phyloP scores from a whole-genome alignment of 2,329 filamentous ascomycete species.

The Alternaria infectoria region DNA sequence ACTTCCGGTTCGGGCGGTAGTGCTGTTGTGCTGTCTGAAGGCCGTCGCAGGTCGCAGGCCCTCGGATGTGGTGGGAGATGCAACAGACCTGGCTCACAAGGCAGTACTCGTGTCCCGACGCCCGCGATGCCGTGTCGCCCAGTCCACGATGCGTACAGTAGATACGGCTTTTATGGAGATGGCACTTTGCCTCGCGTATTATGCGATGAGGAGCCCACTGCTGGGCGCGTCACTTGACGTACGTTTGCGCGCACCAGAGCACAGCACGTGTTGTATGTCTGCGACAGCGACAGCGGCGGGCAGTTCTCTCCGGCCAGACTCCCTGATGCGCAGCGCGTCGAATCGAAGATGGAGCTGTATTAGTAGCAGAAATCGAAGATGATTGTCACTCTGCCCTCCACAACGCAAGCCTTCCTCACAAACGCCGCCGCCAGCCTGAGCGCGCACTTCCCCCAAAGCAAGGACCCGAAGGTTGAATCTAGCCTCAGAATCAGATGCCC shows the following conservation, averaged over 20 bases:
- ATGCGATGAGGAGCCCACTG: conserved; percentile 42
- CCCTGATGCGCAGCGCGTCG: conserved; percentile 33
- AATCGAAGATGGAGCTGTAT: conserved; percentile 36
- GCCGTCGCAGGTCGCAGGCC: conserved; percentile 28
- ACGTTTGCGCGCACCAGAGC: conserved; percentile 45
- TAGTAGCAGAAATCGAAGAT: conserved; percentile 42
- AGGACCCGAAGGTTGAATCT: conserved; percentile 40
- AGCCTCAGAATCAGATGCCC: conserved; percentile 47
- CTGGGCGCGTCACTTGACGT: conserved; percentile 46
- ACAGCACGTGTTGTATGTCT: conserved; percentile 31
- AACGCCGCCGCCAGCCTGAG: conserved; percentile 41
- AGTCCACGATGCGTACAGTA: conserved; percentile 34
- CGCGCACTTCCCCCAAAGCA: conserved; percentile 41
- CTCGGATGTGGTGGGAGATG: conserved; percentile 16
- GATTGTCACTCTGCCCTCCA: conserved; percentile 42
- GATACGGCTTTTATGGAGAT: conserved; percentile 37
- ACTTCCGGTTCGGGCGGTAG: conserved; percentile 39
- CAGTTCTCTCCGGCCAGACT: conserved; percentile 23
- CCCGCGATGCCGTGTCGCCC: conserved; percentile 34
- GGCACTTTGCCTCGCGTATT: conserved; percentile 43
- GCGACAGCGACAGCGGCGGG: conserved; percentile 13
- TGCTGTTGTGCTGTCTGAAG: conserved; percentile 24
- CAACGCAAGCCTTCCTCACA: conserved; percentile 34
- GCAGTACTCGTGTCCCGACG: conserved; percentile 34
- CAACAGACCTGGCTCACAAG: conserved; percentile 24